These are phyloP conservation scores for Athelia psychrophila DNA, from an alignment of 1,284 basidiomycete genomes.

Conservation along the genomic window DNA sequence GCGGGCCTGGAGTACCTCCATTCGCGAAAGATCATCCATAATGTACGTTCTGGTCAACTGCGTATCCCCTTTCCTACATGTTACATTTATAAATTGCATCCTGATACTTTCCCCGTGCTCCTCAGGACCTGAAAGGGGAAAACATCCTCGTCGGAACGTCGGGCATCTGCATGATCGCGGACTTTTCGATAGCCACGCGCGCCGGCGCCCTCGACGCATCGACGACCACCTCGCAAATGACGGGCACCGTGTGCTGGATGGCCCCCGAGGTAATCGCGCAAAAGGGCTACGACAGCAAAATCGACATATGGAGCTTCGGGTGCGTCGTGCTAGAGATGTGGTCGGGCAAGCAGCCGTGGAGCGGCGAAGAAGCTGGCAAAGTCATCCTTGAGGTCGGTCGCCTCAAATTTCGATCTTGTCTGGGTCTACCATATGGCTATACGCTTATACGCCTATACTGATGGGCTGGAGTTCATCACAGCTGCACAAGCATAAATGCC, in stretches of 20 bases:
- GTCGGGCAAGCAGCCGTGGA: conserved; percentile 93
- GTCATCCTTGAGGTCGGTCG: conserved; percentile 86
- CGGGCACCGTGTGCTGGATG: conserved; percentile 99
- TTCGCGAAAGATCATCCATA: conserved; percentile 87
- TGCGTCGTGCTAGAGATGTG: conserved; percentile 99
- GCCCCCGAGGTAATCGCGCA: conserved; percentile 94
- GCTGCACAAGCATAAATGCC: conserved; percentile 80
- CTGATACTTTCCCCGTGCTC: conserved; percentile 3
- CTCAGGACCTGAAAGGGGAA: conserved; percentile 93
- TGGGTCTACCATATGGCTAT: too few species aligned
- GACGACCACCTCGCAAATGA: conserved; percentile 83
- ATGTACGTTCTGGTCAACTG: conserved; percentile 47
- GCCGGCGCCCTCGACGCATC: conserved; percentile 85
- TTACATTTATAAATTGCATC: too few species aligned
- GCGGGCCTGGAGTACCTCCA: conserved; percentile 94
- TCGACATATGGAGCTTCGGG: conserved; percentile 98
- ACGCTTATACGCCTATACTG: not conserved
- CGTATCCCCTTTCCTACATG: conserved; percentile 3
- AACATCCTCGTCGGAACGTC: conserved; percentile 95
- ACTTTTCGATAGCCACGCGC: conserved; percentile 95
- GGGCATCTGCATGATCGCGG: conserved; percentile 96
- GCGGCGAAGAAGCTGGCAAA: conserved; percentile 82
- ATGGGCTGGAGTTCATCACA: conserved; percentile 25
- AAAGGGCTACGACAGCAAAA: conserved; percentile 91
- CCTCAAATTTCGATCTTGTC: too few species aligned